Base-by-base conservation (phyloP, 805 yeast genomes). In the Lipomyces sp. region DNA sequence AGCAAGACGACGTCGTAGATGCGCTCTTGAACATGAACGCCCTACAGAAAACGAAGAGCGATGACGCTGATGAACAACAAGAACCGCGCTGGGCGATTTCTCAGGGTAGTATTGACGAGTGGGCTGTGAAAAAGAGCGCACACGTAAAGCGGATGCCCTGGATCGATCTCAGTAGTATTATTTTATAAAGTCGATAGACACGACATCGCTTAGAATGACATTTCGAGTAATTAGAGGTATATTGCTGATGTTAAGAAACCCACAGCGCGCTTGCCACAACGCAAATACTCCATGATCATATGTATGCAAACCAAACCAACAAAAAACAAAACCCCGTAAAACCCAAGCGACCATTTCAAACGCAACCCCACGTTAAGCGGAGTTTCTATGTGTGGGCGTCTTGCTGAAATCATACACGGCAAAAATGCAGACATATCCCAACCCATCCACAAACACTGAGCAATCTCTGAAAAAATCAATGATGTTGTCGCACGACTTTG, bases 381-480 rank as follows among this genome's bases (percentile, higher is more conserved):
- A n/a, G n/a, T n/a, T n/a, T n/a, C n/a, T n/a, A n/a, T n/a, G n/a
- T n/a, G n/a, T n/a, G 13, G 55, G 45, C 34, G 40, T 46, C 57
- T 79, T 80, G 54, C 83, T 89, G 55, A 84, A 80, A 59, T 87
- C 84, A 69, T 93, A 93, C 82, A 87, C 86, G 1, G 98, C 98
- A 74, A 83, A 88, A 28, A 87, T 83, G 64, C 98, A 91, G 34
- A 93, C 95, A 63, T 90, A 84, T 0, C 98, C 99, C 36, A 93
- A 72, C 0, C 96, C 98, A 70, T 90, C 97, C 42, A 90, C 87
- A 65, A 91, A 93, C 11, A 89, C 82, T 11, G 95, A 82, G 59
- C 80, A 84, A 52, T 91, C 97, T 49, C 98, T 72, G 67, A 91
- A 87, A 63, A 93, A 93, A 64, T 93, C 98, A 29, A 93, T 79